Evolutionary conservation across 1,284 basidiomycete genomes (phyloP).

Genomic region (Trichosporon sp.): DNA sequence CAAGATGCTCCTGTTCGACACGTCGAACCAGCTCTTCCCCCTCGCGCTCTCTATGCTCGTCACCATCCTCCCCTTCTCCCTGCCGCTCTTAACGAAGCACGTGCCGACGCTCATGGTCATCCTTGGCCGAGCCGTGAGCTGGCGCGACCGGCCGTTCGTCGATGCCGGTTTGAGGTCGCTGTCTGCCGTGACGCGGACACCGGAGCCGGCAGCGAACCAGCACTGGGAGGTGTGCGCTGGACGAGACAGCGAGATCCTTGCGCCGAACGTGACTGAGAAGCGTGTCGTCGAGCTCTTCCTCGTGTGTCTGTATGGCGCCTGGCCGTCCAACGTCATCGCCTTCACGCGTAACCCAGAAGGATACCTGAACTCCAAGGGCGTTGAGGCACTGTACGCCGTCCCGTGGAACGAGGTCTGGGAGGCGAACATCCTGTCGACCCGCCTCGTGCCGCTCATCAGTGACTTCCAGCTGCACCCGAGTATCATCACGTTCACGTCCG

Average conservation of each 20-base stretch:
- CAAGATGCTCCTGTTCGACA: slow-evolving; percentile 44
- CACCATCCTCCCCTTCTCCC: slow-evolving; percentile 46
- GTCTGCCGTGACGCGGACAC: slow-evolving; percentile 41
- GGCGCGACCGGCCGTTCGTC: slow-evolving; percentile 51
- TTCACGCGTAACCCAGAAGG: slow-evolving; percentile 48
- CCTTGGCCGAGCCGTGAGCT: slow-evolving; percentile 46
- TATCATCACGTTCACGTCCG: slow-evolving; percentile 48
- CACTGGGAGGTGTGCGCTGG: slow-evolving; percentile 36
- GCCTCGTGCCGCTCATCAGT: slow-evolving; percentile 44
- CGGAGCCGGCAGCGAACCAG: slow-evolving; percentile 30
- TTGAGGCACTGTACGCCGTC: slow-evolving; percentile 43
- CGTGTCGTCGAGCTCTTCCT: slow-evolving; percentile 42
- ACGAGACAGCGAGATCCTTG: slow-evolving; percentile 6
- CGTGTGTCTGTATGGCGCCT: slow-evolving; percentile 47
- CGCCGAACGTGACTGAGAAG: slow-evolving; percentile 29
- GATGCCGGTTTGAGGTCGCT: slow-evolving; percentile 32
- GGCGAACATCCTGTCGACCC: slow-evolving; percentile 38
- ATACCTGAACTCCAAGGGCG: slow-evolving; percentile 43
- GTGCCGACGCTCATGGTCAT: slow-evolving; percentile 49
- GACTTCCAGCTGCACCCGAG: slow-evolving; percentile 51
- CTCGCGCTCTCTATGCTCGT: slow-evolving; percentile 41
- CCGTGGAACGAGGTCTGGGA: slow-evolving; percentile 50
- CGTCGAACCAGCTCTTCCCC: slow-evolving; percentile 48
- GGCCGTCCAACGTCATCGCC: slow-evolving; percentile 54
- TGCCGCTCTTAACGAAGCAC: slow-evolving; percentile 36